phyloP scores from a whole-genome alignment of 106 monocot genomes.

The Allium sativum region DNA sequence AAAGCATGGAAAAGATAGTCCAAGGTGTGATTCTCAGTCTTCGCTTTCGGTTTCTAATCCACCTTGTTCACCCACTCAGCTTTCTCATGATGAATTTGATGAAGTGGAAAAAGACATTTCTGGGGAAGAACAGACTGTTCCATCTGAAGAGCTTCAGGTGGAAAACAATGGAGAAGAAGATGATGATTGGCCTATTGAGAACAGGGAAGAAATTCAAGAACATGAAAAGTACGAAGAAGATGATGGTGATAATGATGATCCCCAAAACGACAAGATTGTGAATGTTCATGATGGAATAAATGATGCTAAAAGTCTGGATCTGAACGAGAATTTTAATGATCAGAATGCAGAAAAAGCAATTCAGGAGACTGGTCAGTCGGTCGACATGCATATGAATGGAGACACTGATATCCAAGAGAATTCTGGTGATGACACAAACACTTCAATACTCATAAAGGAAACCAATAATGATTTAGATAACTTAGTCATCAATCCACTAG shows the following conservation, averaged over 20 bases:
- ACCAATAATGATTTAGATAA: constrained; percentile 41
- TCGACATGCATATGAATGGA: constrained; percentile 50
- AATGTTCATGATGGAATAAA: constrained; percentile 23
- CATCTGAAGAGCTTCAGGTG: constrained; percentile 38
- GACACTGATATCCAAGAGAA: constrained; percentile 8
- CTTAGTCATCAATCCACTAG: constrained; percentile 32
- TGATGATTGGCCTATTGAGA: constrained; percentile 71
- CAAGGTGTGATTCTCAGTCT: constrained; percentile 56
- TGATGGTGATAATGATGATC: constrained; percentile 24
- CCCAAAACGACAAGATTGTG: not conserved
- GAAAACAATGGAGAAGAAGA: constrained; percentile 53
- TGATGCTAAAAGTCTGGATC: constrained; percentile 30
- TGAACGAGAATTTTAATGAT: constrained; percentile 21
- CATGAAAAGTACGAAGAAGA: constrained; percentile 60
- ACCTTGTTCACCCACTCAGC: constrained; percentile 69
- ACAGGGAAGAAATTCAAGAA: constrained; percentile 34
- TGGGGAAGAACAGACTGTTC: constrained; percentile 26
- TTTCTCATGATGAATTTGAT: constrained; percentile 86
- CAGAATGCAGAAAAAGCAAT: constrained; percentile 10
- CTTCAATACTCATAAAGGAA: constrained; percentile 15
- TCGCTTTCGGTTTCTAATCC: constrained; percentile 83
- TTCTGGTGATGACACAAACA: constrained; percentile 5
- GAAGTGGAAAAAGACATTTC: constrained; percentile 34
- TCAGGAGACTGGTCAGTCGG: constrained; percentile 33
- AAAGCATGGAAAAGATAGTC: constrained; percentile 37